phyloP scores from a whole-genome alignment of 2,329 filamentous ascomycete genomes.

The Bimuria novae-zelandiae region DNA sequence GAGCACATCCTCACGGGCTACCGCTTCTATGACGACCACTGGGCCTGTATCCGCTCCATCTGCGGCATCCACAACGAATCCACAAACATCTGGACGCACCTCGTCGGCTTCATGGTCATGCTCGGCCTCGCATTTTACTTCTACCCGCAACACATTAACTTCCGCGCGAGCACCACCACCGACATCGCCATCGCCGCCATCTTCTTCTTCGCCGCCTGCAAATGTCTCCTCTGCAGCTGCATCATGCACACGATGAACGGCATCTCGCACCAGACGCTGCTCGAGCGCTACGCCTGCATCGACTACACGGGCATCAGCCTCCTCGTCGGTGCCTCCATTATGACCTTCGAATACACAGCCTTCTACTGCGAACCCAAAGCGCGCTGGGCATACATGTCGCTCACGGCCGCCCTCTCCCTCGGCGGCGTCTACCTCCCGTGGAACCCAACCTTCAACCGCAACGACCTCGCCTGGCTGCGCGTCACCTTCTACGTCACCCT shows the following conservation, averaged over 20 bases:
- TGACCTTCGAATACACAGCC: slow-evolving; percentile 97
- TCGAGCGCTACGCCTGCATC: slow-evolving; percentile 95
- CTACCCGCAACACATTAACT: slow-evolving; percentile 87
- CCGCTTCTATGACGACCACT: slow-evolving; percentile 88
- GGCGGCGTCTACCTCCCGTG: slow-evolving; percentile 91
- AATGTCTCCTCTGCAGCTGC: slow-evolving; percentile 92
- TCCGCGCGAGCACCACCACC: slow-evolving; percentile 80
- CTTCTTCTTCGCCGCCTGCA: slow-evolving; percentile 95
- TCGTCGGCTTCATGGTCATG: slow-evolving; percentile 85
- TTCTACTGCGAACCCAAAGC: slow-evolving; percentile 96
- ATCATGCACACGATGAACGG: slow-evolving; percentile 99
- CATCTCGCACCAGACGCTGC: slow-evolving; percentile 83
- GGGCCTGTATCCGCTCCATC: slow-evolving; percentile 83
- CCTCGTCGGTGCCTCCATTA: slow-evolving; percentile 92
- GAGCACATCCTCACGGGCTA: slow-evolving; percentile 91
- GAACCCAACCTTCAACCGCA: slow-evolving; percentile 92
- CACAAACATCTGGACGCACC: slow-evolving; percentile 98
- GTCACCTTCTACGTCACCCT: slow-evolving; percentile 91
- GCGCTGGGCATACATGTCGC: slow-evolving; percentile 81
- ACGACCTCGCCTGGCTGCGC: slow-evolving; percentile 89
- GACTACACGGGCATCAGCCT: slow-evolving; percentile 98
- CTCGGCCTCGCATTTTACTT: slow-evolving; percentile 92
- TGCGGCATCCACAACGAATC: slow-evolving; percentile 89
- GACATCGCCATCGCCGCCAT: slow-evolving; percentile 90
- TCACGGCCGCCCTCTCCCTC: slow-evolving; percentile 80